A percentile compares a stretch with the other conserved stretches of the same genome.
phyloP scores from a whole-genome alignment of 2,329 filamentous ascomycete species.

The Cladobotryum mycophilum region DNA sequence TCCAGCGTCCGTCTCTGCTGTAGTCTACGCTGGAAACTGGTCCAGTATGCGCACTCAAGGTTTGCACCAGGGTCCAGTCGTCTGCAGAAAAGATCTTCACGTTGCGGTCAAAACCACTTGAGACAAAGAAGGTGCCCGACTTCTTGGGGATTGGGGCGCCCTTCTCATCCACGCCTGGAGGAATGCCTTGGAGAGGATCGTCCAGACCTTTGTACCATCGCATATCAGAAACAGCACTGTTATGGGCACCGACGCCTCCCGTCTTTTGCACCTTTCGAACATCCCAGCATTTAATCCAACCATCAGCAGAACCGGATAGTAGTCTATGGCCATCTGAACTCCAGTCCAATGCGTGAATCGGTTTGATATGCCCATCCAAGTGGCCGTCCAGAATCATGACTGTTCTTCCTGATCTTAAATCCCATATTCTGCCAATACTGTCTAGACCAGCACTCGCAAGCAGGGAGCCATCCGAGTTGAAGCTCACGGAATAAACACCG shows the following conservation, averaged over 20 bases:
- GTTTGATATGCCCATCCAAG: constrained; percentile 73
- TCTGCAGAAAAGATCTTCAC: constrained; percentile 95
- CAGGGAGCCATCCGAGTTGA: constrained; percentile 86
- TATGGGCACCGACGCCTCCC: constrained; percentile 84
- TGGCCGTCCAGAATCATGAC: constrained; percentile 94
- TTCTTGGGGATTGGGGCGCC: constrained; percentile 70
- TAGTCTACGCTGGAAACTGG: constrained; percentile 90
- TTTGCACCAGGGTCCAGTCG: constrained; percentile 88
- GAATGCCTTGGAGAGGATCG: constrained; percentile 57
- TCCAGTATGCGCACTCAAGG: constrained; percentile 81
- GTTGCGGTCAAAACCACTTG: constrained; percentile 86
- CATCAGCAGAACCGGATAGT: constrained; percentile 85
- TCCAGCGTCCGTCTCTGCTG: constrained; percentile 80
- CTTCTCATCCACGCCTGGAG: constrained; percentile 57
- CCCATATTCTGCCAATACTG: constrained; percentile 93
- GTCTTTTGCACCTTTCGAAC: constrained; percentile 78
- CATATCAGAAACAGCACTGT: constrained; percentile 84
- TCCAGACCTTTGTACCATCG: constrained; percentile 90
- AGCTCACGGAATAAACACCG: constrained; percentile 84
- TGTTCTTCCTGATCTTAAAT: constrained; percentile 83
- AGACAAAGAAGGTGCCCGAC: constrained; percentile 85
- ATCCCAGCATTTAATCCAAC: constrained; percentile 98
- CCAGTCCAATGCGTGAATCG: constrained; percentile 93
- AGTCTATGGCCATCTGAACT: constrained; percentile 85
- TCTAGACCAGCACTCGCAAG: constrained; percentile 89